Percentiles rank a stretch among this genome's conserved stretches.
Evolutionary conservation across 2,329 filamentous ascomycete genomes (phyloP).

Genomic region (Hawksworthiomyces lignivorus): DNA sequence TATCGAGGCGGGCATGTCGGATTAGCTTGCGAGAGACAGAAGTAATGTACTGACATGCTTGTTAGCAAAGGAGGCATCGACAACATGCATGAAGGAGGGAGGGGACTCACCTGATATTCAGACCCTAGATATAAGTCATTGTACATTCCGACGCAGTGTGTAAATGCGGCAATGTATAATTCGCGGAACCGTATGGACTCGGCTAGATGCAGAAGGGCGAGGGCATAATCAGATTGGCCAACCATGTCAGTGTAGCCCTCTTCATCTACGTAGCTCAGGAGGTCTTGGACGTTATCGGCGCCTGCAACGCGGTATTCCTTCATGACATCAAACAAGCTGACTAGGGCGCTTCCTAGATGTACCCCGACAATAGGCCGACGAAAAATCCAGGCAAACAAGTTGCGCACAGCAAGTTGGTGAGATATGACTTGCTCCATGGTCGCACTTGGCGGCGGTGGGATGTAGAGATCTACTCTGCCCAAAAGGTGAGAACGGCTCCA

Average conservation of each 20-base stretch:
- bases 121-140: conserved; percentile 46
- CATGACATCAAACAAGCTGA: conserved; percentile 58
- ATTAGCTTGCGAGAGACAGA: conserved; percentile 57
- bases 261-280: conserved; percentile 58
- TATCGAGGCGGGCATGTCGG: conserved; percentile 52
- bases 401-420: conserved; percentile 63
- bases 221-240: conserved; percentile 57
- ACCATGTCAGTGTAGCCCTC: conserved; percentile 63
- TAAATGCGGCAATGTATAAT: conserved; percentile 67
- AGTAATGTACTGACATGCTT: conserved; percentile 34
- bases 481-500: conserved; percentile 12
- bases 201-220: conserved; percentile 60
- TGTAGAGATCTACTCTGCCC: conserved; percentile 52
- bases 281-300: conserved; percentile 50
- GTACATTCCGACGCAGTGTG: conserved; percentile 73
- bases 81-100: background rate
- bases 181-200: conserved; percentile 56
- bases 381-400: conserved; percentile 66
- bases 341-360: conserved; percentile 55
- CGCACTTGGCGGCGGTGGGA: conserved; percentile 53
- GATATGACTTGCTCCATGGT: conserved; percentile 47
- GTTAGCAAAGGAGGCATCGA: background rate
- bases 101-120: conserved; percentile 51
- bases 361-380: conserved; percentile 59
- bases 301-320: conserved; percentile 48